phyloP scores from a whole-genome alignment of 75 land plant species.

The Cryptomeria japonica region DNA sequence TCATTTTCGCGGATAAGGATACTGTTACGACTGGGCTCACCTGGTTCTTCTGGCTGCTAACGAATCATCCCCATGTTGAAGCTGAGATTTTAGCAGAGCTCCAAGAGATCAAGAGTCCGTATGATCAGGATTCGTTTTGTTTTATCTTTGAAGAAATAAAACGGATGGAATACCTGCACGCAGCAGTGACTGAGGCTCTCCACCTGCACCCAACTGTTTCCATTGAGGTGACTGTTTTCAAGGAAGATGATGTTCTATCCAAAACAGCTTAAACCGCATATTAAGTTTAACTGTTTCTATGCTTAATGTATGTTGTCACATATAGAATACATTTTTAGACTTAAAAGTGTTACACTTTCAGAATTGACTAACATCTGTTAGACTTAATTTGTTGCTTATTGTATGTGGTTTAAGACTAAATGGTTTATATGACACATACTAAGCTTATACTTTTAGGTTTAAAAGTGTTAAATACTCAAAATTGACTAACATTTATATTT shows the following conservation, averaged over 20 bases:
- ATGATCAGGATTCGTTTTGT: not conserved
- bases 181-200: constrained; percentile 53
- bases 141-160: constrained; percentile 38
- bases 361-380: no score
- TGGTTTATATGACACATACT: no score
- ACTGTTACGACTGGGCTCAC: constrained; percentile 74
- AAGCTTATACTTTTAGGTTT: no score
- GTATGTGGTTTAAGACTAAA: no score
- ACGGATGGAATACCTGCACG: constrained; percentile 60
- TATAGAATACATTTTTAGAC: no score
- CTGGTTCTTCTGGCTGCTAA: constrained; percentile 84
- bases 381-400: no score
- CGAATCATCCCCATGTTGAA: constrained; percentile 51
- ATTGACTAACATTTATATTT: no score
- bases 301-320: no score
- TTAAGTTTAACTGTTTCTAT: no score
- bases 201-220: constrained; percentile 62
- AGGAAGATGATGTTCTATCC: constrained; percentile 33
- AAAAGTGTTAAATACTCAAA: no score
- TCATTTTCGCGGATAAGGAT: constrained; percentile 85
- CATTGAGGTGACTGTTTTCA: not conserved
- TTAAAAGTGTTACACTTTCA: no score
- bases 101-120: constrained; percentile 9
- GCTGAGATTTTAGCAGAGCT: constrained; percentile 61
- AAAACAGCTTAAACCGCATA: no score